Evolutionary conservation across 164 flowering plant species (phyloP), one percentile per base, ranked within the genome.

Genomic region (Berberis thunbergii): DNA sequence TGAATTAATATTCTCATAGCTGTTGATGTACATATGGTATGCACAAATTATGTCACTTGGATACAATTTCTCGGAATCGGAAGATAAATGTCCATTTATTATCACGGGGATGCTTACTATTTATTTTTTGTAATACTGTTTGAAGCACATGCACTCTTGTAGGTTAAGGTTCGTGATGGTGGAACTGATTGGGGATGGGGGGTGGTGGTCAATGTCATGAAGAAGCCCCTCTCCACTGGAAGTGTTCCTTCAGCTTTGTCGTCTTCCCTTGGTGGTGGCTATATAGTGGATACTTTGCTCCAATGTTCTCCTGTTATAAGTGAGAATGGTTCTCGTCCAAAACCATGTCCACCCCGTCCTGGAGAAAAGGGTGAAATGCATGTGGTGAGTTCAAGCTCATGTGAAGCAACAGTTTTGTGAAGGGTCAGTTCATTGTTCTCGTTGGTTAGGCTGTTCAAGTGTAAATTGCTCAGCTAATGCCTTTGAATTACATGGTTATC

Each of bases 151-250:
- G 44, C n/a, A 41, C 43, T 54, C 42, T 68, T 74, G 64, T 79
- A 94, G 99, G 84, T 94, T 45, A 94, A 83, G 75, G 80, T 94
- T 56, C 82, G 86, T 62, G 99, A 91, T 79, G 99, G 99, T 74
- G 87, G 84, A 59, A 94, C 94, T 43, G 99, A 94, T 62, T 94
- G 97, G 97, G 99, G 97, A 49, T 94, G 99, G 97, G 96, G 97
- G 12, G 96, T 94, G 70, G 97, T 91, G 42, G 96, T 94, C 48
- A 91, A 87, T 81, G 96, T 91, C 69, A 80, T 91, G 55, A 94
- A 84, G 67, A 87, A 78, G 72, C 84, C 88, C 26, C 50, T 91
- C 7, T 61, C 85, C 62, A 80, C 84, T 59, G 56, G 62, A 26
- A 79, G 84, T 44, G 57, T 83, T 76, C 82, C 90, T 43, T 67